A percentile compares a stretch with the other conserved stretches of the same genome.
These are phyloP conservation scores for Striga asiatica DNA, from an alignment of 257 asterid genomes.

Conservation along the genomic window DNA sequence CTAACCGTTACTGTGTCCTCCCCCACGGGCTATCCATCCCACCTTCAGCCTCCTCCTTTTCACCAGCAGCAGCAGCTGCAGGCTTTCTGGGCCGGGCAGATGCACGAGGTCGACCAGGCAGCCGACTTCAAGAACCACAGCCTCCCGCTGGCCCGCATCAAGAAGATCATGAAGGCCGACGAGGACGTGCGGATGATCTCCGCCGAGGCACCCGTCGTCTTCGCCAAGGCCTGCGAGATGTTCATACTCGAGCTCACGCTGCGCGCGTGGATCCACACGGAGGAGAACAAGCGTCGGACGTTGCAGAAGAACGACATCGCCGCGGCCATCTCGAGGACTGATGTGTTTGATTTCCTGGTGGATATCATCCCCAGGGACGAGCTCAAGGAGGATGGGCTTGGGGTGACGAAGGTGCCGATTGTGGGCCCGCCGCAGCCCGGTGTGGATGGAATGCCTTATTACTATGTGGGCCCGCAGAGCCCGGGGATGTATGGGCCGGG, in stretches of 20 bases:
- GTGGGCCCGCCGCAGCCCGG: not conserved
- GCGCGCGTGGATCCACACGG: conserved; percentile 56
- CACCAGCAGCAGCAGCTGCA: not conserved
- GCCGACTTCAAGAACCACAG: conserved; percentile 58
- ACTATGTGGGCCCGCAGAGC: not conserved
- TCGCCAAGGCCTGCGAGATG: conserved; percentile 67
- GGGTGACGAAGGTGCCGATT: not conserved
- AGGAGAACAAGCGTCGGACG: conserved; percentile 59
- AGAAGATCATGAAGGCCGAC: conserved; percentile 65
- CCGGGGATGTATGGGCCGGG: no score
- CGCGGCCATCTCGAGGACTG: conserved; percentile 56
- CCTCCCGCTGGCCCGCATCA: conserved; percentile 55
- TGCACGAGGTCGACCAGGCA: not conserved
- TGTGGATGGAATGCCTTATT: not conserved
- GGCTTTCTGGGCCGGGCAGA: not conserved
- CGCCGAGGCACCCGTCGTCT: conserved; percentile 56
- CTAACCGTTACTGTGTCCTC: not conserved
- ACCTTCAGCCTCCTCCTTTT: not conserved
- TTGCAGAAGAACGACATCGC: conserved; percentile 65
- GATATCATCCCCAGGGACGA: conserved; percentile 63
- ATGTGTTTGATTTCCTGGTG: conserved; percentile 54
- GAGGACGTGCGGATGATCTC: conserved; percentile 61
- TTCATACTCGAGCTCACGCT: conserved; percentile 55
- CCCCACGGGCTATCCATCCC: not conserved
- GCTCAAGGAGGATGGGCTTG: conserved; percentile 49